Base-by-base conservation (phyloP, 345 rosid genomes). In the Syzygium aromaticum region DNA sequence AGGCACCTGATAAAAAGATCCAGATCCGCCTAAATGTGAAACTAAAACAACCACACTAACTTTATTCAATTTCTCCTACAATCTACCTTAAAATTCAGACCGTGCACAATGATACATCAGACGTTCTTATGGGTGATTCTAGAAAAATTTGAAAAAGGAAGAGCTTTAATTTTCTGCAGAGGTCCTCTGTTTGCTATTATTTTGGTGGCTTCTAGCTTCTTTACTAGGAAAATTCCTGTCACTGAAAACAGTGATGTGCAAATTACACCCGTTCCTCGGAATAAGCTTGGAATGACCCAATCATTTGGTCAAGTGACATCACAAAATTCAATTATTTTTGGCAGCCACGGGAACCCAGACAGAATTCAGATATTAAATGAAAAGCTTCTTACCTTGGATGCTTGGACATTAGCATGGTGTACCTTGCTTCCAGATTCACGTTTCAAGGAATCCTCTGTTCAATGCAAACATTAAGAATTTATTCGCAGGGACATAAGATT, bases 371-470 rank as follows among this genome's bases (percentile, higher is more conserved):
- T 10, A 33, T 77, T 53, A 30, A 88, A 56, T 40, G 28, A 84
- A 84, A 80, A 63, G 30, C 77, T 54, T 23, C 6, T 52, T 82
- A 93, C 97, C 98, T 95, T 95, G 2, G 99, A 93, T 64, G 99
- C 98, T 87, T 96, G 98, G 86, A 96, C 95, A 89, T 97, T 97
- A 89, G 92, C 96, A 96, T 92, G 98, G 23, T 96, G 98, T 46
- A 96, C 98, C 91, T 94, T 98, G n/a, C 88, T 86, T 86, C 99
- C 99, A 61, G 99, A 94, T 90, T 98, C 99, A 23, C 99, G 99
- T 84, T 98, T 95, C 92, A 98, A 88, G 2, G 99, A 96, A 91
- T 96, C 99, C 94, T 95, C 99, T 98, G 95, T 49, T 54, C 86
- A 25, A 84, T 23, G 27, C 59, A 64, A 89, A 89, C 51, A 8